A percentile compares a stretch with the other conserved stretches of the same genome.
Conservation (phyloP, 805 yeast genomes). For the Komagataella mondaviorum region DNA sequence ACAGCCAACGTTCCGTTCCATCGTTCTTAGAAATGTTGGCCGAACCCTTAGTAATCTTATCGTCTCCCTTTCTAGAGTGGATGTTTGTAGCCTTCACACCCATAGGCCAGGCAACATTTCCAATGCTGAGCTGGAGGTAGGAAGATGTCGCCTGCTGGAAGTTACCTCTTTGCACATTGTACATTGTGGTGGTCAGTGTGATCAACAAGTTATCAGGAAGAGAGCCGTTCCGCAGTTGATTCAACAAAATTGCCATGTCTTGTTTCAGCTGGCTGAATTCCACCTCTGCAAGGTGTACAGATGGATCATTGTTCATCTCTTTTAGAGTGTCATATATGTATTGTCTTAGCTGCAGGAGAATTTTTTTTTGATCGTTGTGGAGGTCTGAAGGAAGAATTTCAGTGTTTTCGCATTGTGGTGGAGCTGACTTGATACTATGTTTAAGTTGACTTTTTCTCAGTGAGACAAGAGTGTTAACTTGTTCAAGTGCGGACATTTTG, state of each 20-base stretch:
- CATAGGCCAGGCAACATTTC: slow-evolving; percentile 88
- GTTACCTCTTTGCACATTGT: slow-evolving; percentile 42
- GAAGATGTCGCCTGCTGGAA: slow-evolving; percentile 46
- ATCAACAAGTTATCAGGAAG: slow-evolving; percentile 28
- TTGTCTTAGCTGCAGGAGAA: slow-evolving; percentile 28
- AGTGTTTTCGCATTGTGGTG: not conserved
- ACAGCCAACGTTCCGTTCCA: slow-evolving; percentile 61
- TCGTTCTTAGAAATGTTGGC: slow-evolving; percentile 78
- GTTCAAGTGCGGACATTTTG: not conserved
- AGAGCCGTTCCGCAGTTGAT: slow-evolving; percentile 31
- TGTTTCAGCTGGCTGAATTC: slow-evolving; percentile 30
- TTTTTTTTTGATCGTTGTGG: slow-evolving; percentile 15
- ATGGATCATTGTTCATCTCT: slow-evolving; percentile 20
- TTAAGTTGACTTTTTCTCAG: not conserved
- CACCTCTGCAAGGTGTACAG: slow-evolving; percentile 7
- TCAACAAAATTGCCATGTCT: slow-evolving; percentile 37
- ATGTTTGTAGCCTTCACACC: slow-evolving; percentile 74
- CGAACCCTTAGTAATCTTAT: slow-evolving; percentile 30
- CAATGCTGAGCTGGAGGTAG: slow-evolving; percentile 67
- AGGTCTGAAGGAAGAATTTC: slow-evolving; percentile 19
- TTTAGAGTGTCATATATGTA: slow-evolving; percentile 28
- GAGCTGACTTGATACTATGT: not conserved
- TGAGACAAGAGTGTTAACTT: not conserved
- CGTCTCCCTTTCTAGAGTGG: slow-evolving; percentile 57
- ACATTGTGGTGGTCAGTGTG: slow-evolving; percentile 45